phyloP scores from a whole-genome alignment of 768 basidiomycete genomes.

The Rhodotorula graminis region DNA sequence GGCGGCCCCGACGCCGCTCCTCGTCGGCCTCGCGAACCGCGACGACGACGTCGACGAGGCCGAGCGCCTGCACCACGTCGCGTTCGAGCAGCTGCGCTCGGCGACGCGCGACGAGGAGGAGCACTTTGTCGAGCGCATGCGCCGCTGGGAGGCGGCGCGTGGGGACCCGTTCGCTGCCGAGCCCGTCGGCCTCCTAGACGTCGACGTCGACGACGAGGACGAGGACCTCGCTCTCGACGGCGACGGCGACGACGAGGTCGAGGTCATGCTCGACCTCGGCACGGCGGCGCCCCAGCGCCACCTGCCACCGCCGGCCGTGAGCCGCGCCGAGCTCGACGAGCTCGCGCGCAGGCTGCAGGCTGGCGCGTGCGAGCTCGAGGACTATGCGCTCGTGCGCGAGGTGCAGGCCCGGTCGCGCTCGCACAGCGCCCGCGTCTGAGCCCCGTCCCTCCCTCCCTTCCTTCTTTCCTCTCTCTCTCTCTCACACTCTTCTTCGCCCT shows the following conservation, averaged over 20 bases:
- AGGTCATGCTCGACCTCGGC: constrained; percentile 17
- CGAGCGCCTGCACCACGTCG: constrained; percentile 21
- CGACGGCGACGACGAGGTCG: constrained; percentile 15
- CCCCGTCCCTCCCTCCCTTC: no score
- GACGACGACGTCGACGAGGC: neutral
- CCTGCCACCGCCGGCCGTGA: neutral
- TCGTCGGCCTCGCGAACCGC: no score
- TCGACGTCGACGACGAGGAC: no score
- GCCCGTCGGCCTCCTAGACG: neutral
- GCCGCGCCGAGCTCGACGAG: constrained; percentile 17
- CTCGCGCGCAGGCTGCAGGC: neutral
- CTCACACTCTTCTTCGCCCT: no score
- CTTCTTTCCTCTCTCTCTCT: no score
- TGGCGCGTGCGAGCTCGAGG: constrained; percentile 32
- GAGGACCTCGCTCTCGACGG: neutral
- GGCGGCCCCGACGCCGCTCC: neutral
- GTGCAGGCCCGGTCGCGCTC: constrained; percentile 14
- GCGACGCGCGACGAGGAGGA: constrained; percentile 20
- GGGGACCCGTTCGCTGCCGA: neutral
- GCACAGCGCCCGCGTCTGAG: neutral
- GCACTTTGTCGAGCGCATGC: constrained; percentile 32
- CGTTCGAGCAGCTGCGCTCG: constrained; percentile 28
- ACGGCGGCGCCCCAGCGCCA: neutral
- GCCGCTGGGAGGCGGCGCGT: constrained; percentile 22
- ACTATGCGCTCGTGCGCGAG: constrained; percentile 26